Conservation (phyloP, 1,139 yeast species). For the Insectozyma bohioensis region DNA sequence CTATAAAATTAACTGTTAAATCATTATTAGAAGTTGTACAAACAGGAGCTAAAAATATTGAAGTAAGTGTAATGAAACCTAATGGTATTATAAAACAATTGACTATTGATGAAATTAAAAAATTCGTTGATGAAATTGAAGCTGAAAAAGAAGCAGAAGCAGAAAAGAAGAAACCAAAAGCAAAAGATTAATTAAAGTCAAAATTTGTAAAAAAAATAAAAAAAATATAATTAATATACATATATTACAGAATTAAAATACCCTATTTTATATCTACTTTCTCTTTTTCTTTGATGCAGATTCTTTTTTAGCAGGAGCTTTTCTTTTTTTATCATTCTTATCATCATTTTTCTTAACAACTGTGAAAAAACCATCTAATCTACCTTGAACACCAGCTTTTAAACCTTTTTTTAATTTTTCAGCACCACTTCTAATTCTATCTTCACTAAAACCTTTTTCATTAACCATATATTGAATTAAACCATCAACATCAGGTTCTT, state of each 20-base stretch:
- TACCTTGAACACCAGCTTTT: constrained; percentile 84
- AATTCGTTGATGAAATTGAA: constrained; percentile 80
- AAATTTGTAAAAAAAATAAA: constrained; percentile 1
- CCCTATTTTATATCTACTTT: constrained; percentile 12
- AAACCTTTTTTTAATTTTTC: constrained; percentile 81
- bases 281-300: constrained; percentile 21
- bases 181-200: constrained; percentile 19
- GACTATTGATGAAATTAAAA: constrained; percentile 71
- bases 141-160: constrained; percentile 90
- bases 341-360: constrained; percentile 47
- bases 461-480: constrained; percentile 69
- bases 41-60: constrained; percentile 96
- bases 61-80: constrained; percentile 83
- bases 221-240: constrained; percentile 3
- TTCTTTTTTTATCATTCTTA: constrained; percentile 27
- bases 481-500: constrained; percentile 76
- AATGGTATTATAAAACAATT: constrained; percentile 53
- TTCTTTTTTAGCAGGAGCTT: constrained; percentile 19
- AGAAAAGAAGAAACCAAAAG: constrained; percentile 72
- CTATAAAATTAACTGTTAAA: constrained; percentile 80
- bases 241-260: constrained; percentile 7
- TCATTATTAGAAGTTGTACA: constrained; percentile 94
- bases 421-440: constrained; percentile 84
- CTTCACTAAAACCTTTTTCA: constrained; percentile 87
- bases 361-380: constrained; percentile 88